A percentile compares a stretch with the other conserved stretches of the same genome.
These are phyloP conservation scores for Pythium grandisporangium DNA, from an alignment of 352 stramenopile genomes.

Conservation along the genomic window DNA sequence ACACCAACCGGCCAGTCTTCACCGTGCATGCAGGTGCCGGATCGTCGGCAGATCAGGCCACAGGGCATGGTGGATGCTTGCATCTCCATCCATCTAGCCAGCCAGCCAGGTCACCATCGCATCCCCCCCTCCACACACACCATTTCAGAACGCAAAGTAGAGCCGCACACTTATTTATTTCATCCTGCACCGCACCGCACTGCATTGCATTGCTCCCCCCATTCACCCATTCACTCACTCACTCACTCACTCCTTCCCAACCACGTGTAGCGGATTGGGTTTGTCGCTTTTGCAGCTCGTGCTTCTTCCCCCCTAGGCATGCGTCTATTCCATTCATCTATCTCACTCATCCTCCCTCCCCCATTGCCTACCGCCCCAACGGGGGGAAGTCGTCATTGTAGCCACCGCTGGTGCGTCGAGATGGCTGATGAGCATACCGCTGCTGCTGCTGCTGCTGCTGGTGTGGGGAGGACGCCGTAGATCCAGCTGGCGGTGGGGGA, in stretches of 20 bases:
- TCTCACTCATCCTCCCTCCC: neutral
- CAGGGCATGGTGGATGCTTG: neutral
- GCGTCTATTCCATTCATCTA: too few relatives aligned
- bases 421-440: conserved; percentile 7
- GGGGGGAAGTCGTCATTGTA: conserved; percentile 74
- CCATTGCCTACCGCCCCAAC: conserved; percentile 31
- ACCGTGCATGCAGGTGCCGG: too few relatives aligned
- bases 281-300: too few relatives aligned
- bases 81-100: neutral
- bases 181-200: too few relatives aligned
- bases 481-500: conserved; percentile 8
- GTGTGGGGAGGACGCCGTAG: conserved; percentile 7
- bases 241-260: too few relatives aligned
- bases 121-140: too few relatives aligned
- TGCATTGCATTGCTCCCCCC: too few relatives aligned
- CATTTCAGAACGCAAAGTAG: neutral
- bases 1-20: too few relatives aligned
- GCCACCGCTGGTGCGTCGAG: conserved; percentile 8
- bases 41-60: too few relatives aligned
- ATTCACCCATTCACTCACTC: too few relatives aligned
- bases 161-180: neutral
- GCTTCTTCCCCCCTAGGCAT: too few relatives aligned
- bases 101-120: neutral
- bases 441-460: conserved; percentile 14
- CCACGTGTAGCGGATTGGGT: too few relatives aligned